Conservation (phyloP, 495 filamentous ascomycete genomes). For the Physcia stellaris region DNA sequence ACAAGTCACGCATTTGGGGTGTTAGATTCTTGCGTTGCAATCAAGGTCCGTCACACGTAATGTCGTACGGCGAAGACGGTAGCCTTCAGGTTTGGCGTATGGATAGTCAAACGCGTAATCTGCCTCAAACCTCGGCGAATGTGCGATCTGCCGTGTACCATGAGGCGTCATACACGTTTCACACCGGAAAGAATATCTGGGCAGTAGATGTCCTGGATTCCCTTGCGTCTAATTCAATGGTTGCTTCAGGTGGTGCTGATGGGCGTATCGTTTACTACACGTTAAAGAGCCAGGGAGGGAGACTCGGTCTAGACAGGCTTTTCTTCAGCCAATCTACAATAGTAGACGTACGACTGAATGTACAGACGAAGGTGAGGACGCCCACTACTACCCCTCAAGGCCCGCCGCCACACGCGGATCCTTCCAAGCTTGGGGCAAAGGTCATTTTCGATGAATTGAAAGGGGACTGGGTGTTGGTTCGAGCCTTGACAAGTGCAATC, state of each 20-base stretch:
- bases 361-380: no score
- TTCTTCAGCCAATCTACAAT: no score
- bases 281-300: constrained; percentile 1
- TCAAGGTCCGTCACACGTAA: constrained; percentile 27
- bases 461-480: constrained; percentile 12
- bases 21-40: constrained; percentile 45
- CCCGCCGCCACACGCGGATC: no score
- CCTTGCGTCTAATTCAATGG: constrained; percentile 18
- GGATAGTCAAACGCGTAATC: no score
- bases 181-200: constrained; percentile 90
- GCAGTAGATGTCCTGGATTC: constrained; percentile 38
- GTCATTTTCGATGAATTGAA: constrained; percentile 9
- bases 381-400: no score
- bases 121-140: no score
- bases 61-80: constrained; percentile 72
- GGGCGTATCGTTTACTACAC: constrained; percentile 37
- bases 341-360: no score
- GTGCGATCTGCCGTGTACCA: no score
- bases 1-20: constrained; percentile 81
- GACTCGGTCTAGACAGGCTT: no score
- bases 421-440: no score
- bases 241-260: constrained; percentile 84
- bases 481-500: constrained; percentile 7
- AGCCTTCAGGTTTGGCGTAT: constrained; percentile 59
- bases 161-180: constrained; percentile 43